These are phyloP conservation scores for Mollisiaceae sp. DNA, from an alignment of 2,329 filamentous ascomycete genomes.

Conservation along the genomic window DNA sequence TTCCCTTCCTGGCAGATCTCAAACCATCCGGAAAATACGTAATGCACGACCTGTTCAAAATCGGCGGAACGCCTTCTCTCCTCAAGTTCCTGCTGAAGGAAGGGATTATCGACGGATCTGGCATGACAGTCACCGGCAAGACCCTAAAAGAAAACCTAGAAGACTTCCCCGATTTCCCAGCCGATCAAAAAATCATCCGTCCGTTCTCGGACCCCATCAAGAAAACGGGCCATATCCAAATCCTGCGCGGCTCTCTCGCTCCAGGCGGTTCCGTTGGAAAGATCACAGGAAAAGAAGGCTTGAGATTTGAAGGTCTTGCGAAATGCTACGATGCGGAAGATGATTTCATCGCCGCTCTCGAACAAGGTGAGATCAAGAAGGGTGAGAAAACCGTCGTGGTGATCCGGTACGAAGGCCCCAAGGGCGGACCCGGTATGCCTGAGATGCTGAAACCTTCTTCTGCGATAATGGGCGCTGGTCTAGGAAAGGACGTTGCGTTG, in stretches of 20 bases:
- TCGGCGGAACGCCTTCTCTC: slow-evolving; percentile 62
- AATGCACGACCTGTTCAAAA: slow-evolving; percentile 60
- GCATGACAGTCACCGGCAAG: slow-evolving; percentile 64
- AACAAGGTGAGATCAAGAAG: slow-evolving; percentile 72
- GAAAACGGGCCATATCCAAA: slow-evolving; percentile 73
- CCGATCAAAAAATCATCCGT: slow-evolving; percentile 72
- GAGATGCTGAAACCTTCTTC: slow-evolving; percentile 77
- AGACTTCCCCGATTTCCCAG: slow-evolving; percentile 66
- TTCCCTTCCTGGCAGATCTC: slow-evolving; percentile 79
- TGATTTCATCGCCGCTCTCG: slow-evolving; percentile 69
- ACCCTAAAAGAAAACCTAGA: slow-evolving; percentile 63
- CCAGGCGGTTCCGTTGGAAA: slow-evolving; percentile 75
- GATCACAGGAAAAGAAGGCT: slow-evolving; percentile 78
- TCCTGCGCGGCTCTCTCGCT: slow-evolving; percentile 71
- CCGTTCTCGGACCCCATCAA: slow-evolving; percentile 74
- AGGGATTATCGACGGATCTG: slow-evolving; percentile 62
- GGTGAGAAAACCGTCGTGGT: slow-evolving; percentile 79
- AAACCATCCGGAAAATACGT: slow-evolving; percentile 76
- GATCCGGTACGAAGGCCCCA: slow-evolving; percentile 76
- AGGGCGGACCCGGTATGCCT: slow-evolving; percentile 74
- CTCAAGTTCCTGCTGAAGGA: slow-evolving; percentile 63
- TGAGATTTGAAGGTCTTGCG: slow-evolving; percentile 69
- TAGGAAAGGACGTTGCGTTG: slow-evolving; percentile 71
- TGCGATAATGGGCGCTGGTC: slow-evolving; percentile 75
- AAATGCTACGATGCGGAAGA: slow-evolving; percentile 74